Evolutionary conservation across 768 basidiomycete genomes (phyloP).

Genomic region (Cystofilobasidium bisporidii): DNA sequence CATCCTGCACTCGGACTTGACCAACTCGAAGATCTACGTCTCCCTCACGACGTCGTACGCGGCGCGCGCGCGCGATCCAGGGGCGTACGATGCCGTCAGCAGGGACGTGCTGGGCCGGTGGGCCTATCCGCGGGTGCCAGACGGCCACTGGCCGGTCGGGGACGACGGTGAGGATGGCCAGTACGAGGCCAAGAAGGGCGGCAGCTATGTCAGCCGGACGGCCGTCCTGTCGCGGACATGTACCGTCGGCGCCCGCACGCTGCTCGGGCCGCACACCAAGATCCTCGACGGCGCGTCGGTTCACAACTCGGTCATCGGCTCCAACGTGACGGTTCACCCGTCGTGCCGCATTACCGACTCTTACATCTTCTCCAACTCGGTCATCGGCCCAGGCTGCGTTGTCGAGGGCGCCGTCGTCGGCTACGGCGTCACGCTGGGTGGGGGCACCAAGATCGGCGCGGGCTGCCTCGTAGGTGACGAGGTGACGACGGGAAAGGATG

Average conservation of each 20-base stretch:
- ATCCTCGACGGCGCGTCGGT: constrained; percentile 61
- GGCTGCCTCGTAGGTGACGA: constrained; percentile 77
- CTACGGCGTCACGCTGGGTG: constrained; percentile 59
- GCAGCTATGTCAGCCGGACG: constrained; percentile 78
- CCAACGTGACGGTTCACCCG: constrained; percentile 61
- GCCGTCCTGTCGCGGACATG: constrained; percentile 76
- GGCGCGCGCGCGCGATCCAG: constrained; percentile 83
- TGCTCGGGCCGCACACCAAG: constrained; percentile 70
- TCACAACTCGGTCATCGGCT: constrained; percentile 65
- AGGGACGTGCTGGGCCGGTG: constrained; percentile 87
- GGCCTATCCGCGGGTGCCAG: constrained; percentile 92
- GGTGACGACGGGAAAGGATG: constrained; percentile 67
- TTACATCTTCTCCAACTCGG: constrained; percentile 71
- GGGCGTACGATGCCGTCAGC: constrained; percentile 82
- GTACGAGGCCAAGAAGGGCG: constrained; percentile 79
- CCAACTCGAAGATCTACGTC: constrained; percentile 89
- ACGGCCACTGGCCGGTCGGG: constrained; percentile 77
- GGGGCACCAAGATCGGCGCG: constrained; percentile 54
- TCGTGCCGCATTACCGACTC: constrained; percentile 60
- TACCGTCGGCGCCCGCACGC: constrained; percentile 65
- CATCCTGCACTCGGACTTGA: constrained; percentile 81
- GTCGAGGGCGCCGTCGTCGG: constrained; percentile 75
- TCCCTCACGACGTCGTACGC: constrained; percentile 78
- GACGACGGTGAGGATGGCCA: constrained; percentile 41
- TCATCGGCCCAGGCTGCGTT: constrained; percentile 42